A percentile compares a stretch with the other conserved stretches of the same genome.
These are phyloP conservation scores for Penicillium malachiteum DNA, from an alignment of 495 filamentous ascomycete species.

Conservation along the genomic window DNA sequence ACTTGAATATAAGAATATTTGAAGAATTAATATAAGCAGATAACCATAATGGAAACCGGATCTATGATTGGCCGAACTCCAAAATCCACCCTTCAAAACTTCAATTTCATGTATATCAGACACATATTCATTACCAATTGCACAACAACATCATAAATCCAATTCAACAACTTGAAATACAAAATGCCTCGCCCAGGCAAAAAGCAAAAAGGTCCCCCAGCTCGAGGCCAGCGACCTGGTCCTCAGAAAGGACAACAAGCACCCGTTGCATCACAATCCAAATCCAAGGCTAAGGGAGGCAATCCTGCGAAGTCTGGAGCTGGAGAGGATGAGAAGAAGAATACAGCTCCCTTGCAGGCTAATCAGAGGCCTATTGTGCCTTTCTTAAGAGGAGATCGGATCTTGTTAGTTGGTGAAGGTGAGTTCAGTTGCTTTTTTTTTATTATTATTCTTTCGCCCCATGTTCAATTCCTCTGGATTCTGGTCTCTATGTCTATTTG, in stretches of 20 bases:
- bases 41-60: conserved; percentile 7
- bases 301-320: neutral
- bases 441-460: neutral
- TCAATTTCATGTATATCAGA: neutral
- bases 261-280: conserved; percentile 1
- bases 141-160: neutral
- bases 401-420: conserved; percentile 88
- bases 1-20: too few relatives aligned
- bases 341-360: conserved; percentile 17
- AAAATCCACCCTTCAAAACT: neutral
- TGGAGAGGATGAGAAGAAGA: conserved; percentile 6
- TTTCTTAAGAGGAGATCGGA: conserved; percentile 66
- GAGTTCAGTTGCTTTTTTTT: conserved; percentile 16
- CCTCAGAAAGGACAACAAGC: conserved; percentile 6
- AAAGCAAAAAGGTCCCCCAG: conserved; percentile 20
- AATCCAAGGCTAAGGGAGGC: conserved; percentile 4
- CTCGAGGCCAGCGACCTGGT: conserved; percentile 8
- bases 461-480: neutral
- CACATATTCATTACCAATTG: neutral
- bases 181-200: conserved; percentile 18
- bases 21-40: neutral
- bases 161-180: neutral
- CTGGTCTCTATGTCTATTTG: neutral
- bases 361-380: conserved; percentile 63
- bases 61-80: conserved; percentile 25